These are phyloP conservation scores for Diaporthe amygdali DNA, from an alignment of 2,329 filamentous ascomycete species.

Conservation along the genomic window DNA sequence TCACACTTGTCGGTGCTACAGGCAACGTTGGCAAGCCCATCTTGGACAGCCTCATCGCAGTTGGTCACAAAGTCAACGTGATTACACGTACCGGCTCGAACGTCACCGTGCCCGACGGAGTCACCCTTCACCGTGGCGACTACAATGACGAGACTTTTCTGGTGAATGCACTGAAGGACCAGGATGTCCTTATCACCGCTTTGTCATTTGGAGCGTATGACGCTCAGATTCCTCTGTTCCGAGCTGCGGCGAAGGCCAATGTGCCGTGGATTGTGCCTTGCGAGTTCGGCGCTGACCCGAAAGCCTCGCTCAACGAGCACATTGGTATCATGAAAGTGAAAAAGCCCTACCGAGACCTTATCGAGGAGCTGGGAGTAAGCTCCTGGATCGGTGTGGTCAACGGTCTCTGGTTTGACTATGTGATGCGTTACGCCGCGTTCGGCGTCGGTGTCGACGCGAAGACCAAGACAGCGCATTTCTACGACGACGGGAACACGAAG, in stretches of 20 bases:
- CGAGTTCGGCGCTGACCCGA: constrained; percentile 38
- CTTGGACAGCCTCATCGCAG: background rate
- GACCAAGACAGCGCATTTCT: constrained; percentile 35
- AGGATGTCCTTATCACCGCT: background rate
- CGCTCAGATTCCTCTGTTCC: constrained; percentile 29
- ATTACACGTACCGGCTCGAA: background rate
- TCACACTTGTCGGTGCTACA: background rate
- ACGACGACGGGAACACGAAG: constrained; percentile 35
- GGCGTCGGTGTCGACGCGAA: constrained; percentile 37
- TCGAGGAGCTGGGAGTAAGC: constrained; percentile 36
- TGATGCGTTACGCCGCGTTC: constrained; percentile 31
- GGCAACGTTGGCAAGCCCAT: background rate
- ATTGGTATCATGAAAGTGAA: constrained; percentile 32
- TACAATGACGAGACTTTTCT: background rate
- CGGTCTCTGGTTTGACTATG: constrained; percentile 41
- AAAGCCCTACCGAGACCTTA: constrained; percentile 31
- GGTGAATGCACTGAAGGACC: background rate
- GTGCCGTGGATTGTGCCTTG: constrained; percentile 37
- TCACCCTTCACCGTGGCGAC: background rate
- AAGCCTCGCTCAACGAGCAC: constrained; percentile 26
- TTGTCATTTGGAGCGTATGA: background rate
- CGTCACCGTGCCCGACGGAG: background rate
- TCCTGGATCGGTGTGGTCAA: constrained; percentile 39
- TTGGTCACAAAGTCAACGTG: background rate
- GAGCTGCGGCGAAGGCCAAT: constrained; percentile 38